These are phyloP conservation scores for Syncephalis plumigaleata DNA, from an alignment of 371 early-diverging fungal genomes.

Conservation along the genomic window DNA sequence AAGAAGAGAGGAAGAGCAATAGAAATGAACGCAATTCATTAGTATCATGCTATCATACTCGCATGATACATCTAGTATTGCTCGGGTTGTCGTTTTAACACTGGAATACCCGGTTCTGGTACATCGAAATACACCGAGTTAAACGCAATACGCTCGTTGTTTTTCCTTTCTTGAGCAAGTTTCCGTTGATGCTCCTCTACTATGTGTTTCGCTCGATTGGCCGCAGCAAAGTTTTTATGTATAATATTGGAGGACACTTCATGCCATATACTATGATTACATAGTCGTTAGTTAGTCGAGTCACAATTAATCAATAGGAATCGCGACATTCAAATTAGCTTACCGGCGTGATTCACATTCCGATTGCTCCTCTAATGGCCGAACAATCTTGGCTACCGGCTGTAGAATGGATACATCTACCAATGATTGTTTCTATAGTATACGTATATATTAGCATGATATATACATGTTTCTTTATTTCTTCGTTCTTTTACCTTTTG, in stretches of 20 bases:
- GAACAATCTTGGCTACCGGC: conserved; percentile 23
- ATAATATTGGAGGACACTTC: conserved; percentile 20
- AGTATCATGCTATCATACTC: too few relatives aligned
- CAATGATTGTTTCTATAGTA: conserved; percentile 11
- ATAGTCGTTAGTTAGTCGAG: neutral
- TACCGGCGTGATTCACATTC: conserved; percentile 30
- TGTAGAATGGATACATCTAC: conserved; percentile 25
- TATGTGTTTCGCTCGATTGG: conserved; percentile 25
- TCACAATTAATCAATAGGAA: too few relatives aligned
- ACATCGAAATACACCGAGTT: conserved; percentile 6
- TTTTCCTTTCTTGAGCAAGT: conserved; percentile 17
- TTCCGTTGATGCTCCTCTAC: conserved; percentile 30
- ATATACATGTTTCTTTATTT: conserved; percentile 12
- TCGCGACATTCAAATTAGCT: neutral
- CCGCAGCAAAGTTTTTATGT: conserved; percentile 17
- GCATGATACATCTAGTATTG: neutral
- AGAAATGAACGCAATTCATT: too few relatives aligned
- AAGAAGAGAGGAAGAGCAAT: too few relatives aligned
- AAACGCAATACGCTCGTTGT: conserved; percentile 9
- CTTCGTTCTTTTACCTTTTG: neutral
- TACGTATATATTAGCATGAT: conserved; percentile 9
- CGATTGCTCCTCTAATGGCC: conserved; percentile 29
- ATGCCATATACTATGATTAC: conserved; percentile 16
- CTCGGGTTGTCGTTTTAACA: neutral
- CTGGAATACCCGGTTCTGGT: conserved; percentile 5